phyloP scores from a whole-genome alignment of 148 eudicot genomes.

The Rhododendron williamsianum region DNA sequence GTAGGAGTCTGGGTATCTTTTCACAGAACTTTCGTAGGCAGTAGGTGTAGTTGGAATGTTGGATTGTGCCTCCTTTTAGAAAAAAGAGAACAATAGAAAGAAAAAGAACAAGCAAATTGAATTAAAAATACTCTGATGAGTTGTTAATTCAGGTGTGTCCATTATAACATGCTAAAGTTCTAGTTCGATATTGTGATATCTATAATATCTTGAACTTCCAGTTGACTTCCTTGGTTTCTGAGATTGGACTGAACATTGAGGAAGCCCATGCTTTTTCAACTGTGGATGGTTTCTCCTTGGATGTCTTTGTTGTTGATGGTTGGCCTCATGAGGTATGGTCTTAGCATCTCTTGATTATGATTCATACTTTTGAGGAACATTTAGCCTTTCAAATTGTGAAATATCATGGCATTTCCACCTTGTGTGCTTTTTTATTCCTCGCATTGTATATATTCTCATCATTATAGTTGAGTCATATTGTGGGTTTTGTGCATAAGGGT shows the following conservation, averaged over 20 bases:
- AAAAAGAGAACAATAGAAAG: neutral
- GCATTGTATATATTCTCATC: neutral
- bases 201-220: slow-evolving; percentile 24
- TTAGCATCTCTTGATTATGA: slow-evolving; percentile 2
- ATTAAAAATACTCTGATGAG: neutral
- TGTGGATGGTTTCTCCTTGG: slow-evolving; percentile 57
- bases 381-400: neutral
- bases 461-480: neutral
- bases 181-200: slow-evolving; percentile 15
- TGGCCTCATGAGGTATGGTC: slow-evolving; percentile 55
- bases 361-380: neutral
- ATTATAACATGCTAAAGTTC: neutral
- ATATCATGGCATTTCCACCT: neutral
- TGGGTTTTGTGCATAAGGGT: neutral
- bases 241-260: slow-evolving; percentile 58
- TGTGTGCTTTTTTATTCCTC: neutral
- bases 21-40: neutral
- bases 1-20: neutral
- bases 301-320: slow-evolving; percentile 63
- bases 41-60: neutral
- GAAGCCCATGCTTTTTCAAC: slow-evolving; percentile 75
- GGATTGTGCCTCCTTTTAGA: neutral
- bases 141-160: neutral
- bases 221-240: slow-evolving; percentile 60
- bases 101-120: neutral